Evolutionary conservation across 2,329 filamentous ascomycete genomes (phyloP).

Genomic region (Colletotrichum noveboracense): DNA sequence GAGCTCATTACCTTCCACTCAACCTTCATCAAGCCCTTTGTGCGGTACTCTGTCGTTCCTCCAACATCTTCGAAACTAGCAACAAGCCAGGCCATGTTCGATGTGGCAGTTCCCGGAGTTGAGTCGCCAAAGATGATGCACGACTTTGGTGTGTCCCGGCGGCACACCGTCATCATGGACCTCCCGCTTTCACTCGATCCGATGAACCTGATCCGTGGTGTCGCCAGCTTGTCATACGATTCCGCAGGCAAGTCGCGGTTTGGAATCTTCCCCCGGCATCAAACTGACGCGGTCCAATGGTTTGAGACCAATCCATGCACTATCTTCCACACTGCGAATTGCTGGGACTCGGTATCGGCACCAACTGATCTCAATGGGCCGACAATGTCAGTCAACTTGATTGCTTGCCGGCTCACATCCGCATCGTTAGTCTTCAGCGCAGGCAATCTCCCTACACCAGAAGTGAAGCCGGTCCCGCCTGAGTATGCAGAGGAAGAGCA

Average conservation of each 20-base stretch:
- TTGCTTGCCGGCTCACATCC: constrained; percentile 71
- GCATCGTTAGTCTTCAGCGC: constrained; percentile 68
- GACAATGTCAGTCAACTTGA: constrained; percentile 58
- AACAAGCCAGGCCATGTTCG: constrained; percentile 40
- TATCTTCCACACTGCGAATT: constrained; percentile 76
- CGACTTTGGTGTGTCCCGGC: constrained; percentile 71
- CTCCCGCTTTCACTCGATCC: constrained; percentile 71
- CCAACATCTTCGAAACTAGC: constrained; percentile 10
- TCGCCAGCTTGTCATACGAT: constrained; percentile 65
- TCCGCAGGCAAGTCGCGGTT: constrained; percentile 63
- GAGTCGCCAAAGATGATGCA: constrained; percentile 76
- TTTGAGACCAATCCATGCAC: constrained; percentile 72
- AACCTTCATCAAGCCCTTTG: constrained; percentile 68
- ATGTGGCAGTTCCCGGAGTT: constrained; percentile 64
- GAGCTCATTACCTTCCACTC: constrained; percentile 73
- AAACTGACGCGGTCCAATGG: constrained; percentile 65
- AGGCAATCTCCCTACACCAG: constrained; percentile 64
- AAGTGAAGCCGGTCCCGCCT: constrained; percentile 30
- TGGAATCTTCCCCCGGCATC: constrained; percentile 69
- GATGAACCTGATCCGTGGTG: constrained; percentile 60
- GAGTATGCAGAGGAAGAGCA: constrained; percentile 63
- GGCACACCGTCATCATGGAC: constrained; percentile 72
- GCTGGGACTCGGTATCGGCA: constrained; percentile 60
- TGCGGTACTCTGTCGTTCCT: constrained; percentile 63
- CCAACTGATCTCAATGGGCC: constrained; percentile 5